Evolutionary conservation across 2,329 filamentous ascomycete species (phyloP).

Genomic region (Fusarium scirpi): DNA sequence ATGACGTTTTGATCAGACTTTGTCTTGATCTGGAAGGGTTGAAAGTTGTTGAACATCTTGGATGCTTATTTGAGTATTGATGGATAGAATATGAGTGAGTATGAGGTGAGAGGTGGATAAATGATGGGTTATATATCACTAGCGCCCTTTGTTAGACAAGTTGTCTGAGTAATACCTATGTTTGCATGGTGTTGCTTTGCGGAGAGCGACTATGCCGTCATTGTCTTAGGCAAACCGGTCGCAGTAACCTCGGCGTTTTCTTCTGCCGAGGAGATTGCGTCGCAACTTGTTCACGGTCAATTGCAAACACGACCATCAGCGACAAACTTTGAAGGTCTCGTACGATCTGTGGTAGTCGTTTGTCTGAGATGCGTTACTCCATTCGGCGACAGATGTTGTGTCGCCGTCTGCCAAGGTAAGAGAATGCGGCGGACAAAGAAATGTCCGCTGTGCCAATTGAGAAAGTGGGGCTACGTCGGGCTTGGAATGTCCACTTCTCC

Average conservation of each 20-base stretch:
- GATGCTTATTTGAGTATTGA: no score
- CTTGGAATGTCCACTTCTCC: background rate
- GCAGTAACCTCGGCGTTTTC: background rate
- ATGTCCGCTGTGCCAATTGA: background rate
- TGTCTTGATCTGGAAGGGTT: conserved; percentile 55
- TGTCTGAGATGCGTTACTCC: no score
- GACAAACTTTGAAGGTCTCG: accelerated
- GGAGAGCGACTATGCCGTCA: conserved; percentile 22
- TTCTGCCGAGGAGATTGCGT: background rate
- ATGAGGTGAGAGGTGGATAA: no score
- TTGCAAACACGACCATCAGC: background rate
- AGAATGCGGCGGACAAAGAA: conserved; percentile 25
- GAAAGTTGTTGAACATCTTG: conserved; percentile 56
- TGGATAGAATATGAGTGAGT: no score
- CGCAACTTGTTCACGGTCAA: background rate
- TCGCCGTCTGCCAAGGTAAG: no score
- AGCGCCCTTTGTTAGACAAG: conserved; percentile 26
- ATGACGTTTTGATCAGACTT: conserved; percentile 52
- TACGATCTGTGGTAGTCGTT: accelerated
- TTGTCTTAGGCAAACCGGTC: background rate
- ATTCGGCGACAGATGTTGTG: no score
- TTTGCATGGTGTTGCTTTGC: conserved; percentile 6
- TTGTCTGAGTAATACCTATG: background rate
- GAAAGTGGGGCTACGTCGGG: background rate
- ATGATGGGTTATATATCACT: background rate